These are phyloP conservation scores for Carex cristatella DNA, from an alignment of 176 grass and related monocot genomes.

Conservation along the genomic window DNA sequence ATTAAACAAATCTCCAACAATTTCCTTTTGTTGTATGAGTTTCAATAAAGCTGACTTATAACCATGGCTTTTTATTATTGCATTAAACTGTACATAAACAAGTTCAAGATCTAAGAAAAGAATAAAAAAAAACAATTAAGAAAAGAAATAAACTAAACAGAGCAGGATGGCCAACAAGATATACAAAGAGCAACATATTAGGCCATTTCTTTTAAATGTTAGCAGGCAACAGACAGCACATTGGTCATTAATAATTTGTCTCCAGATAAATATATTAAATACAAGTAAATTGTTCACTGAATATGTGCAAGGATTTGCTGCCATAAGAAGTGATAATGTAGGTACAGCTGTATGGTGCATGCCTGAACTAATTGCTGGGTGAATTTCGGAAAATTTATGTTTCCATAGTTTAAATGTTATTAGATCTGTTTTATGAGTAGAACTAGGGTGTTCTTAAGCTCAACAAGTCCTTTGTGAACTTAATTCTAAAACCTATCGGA, in stretches of 20 bases:
- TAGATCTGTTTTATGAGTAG: neutral
- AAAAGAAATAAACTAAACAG: neutral
- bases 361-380: neutral
- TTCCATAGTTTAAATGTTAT: neutral
- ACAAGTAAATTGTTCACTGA: neutral
- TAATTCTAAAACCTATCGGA: too few relatives aligned
- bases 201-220: neutral
- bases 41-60: conserved; percentile 63
- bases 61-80: conserved; percentile 53
- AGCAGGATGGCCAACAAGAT: neutral
- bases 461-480: too few relatives aligned
- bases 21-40: conserved; percentile 93
- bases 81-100: conserved; percentile 57
- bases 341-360: neutral
- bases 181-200: neutral
- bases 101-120: conserved; percentile 3
- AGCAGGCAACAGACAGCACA: neutral
- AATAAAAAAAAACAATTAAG: neutral
- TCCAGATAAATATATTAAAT: neutral
- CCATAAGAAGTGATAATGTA: neutral
- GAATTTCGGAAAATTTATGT: neutral
- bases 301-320: neutral
- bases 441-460: too few relatives aligned
- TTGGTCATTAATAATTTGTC: neutral
- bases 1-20: conserved; percentile 91